Percentiles rank a stretch among this genome's conserved stretches.
Conservation (phyloP, 2,329 filamentous ascomycete species). For the Parascedosporium putredinis region DNA sequence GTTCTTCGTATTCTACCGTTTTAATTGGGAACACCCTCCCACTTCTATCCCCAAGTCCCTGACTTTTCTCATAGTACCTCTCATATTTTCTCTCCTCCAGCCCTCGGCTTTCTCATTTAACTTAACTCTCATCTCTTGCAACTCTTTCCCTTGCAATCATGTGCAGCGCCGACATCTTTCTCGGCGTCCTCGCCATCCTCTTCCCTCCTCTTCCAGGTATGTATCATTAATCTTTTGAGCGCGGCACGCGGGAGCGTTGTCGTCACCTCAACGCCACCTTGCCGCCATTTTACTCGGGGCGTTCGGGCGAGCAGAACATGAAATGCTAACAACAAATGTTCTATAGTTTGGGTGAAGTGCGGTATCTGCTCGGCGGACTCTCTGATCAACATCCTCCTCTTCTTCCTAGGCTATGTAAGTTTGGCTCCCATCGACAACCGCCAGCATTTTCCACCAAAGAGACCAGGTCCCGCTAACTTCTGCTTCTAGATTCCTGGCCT, state of each 20-base stretch:
- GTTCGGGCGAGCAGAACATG: too few relatives aligned
- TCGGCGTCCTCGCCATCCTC: slow-evolving; percentile 52
- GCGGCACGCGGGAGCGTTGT: too few relatives aligned
- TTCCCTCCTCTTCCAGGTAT: slow-evolving; percentile 56
- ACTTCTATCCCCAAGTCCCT: background rate
- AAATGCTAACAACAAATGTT: slow-evolving; percentile 16
- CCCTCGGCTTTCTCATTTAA: background rate
- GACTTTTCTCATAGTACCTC: too few relatives aligned
- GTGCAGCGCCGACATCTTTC: slow-evolving; percentile 46
- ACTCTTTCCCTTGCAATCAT: background rate
- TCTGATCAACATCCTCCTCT: slow-evolving; percentile 90
- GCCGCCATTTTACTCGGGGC: too few relatives aligned
- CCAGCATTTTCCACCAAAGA: too few relatives aligned
- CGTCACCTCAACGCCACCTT: too few relatives aligned
- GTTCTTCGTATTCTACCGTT: slow-evolving; percentile 1
- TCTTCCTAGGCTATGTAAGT: slow-evolving; percentile 59
- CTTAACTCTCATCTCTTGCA: background rate
- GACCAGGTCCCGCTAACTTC: background rate
- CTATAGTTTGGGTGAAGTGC: slow-evolving; percentile 84
- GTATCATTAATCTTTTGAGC: slow-evolving; percentile 17
- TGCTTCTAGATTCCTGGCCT: slow-evolving; percentile 63
- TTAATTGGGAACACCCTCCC: background rate
- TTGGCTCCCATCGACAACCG: too few relatives aligned
- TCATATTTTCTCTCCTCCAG: background rate
- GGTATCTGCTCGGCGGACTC: slow-evolving; percentile 89